Conservation (phyloP, 2,329 filamentous ascomycete genomes). For the Huntiella bhutanensis region DNA sequence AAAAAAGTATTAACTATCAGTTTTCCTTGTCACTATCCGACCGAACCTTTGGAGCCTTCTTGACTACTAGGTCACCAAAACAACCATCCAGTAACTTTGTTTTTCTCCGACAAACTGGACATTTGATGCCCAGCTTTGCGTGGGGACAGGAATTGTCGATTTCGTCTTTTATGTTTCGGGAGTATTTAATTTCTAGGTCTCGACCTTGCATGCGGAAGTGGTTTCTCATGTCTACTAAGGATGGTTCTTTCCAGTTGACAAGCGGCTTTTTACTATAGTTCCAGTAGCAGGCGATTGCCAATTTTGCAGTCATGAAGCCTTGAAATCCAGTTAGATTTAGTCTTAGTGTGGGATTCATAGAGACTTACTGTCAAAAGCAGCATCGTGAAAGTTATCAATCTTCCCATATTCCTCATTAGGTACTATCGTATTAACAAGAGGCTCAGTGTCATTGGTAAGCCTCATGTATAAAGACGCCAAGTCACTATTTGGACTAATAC, state of each 20-base stretch:
- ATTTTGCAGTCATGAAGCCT: constrained; percentile 25
- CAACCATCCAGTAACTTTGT: not conserved
- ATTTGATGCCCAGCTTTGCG: not conserved
- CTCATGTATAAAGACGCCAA: not conserved
- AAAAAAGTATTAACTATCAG: not conserved
- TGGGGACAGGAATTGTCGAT: not conserved
- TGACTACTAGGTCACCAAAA: not conserved
- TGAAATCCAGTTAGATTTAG: not conserved
- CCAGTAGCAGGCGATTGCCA: constrained; percentile 19
- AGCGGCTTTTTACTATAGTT: constrained; percentile 1
- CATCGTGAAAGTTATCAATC: constrained; percentile 27
- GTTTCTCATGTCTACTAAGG: no score
- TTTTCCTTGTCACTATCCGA: not conserved
- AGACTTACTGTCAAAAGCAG: constrained; percentile 37
- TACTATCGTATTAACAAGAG: not conserved
- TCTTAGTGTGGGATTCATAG: not conserved
- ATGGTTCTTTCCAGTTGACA: not conserved
- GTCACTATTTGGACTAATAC: not conserved
- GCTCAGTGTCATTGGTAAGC: not conserved
- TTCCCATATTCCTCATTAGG: constrained; percentile 25
- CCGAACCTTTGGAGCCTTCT: not conserved
- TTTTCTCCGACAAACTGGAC: not conserved
- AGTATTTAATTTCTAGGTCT: no score
- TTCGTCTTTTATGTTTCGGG: not conserved
- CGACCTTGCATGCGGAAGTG: no score